Evolutionary conservation across 441 rosid genomes (phyloP).

Genomic region (Manihot esculenta): DNA sequence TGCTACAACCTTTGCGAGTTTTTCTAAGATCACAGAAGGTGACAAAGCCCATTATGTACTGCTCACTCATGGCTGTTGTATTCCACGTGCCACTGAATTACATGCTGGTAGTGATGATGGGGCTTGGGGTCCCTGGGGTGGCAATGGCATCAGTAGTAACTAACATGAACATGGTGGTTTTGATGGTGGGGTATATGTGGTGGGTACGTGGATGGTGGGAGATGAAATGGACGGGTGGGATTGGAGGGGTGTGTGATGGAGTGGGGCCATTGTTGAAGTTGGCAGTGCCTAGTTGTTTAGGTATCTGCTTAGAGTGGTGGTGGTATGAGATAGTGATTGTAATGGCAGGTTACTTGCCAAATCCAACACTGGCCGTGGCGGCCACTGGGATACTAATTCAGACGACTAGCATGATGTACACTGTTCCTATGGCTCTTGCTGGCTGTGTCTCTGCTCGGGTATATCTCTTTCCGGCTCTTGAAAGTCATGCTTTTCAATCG

Average conservation of each 20-base stretch:
- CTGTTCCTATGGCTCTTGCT: conserved; percentile 95
- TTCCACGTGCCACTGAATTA: conserved; percentile 90
- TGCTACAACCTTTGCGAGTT: conserved; percentile 80
- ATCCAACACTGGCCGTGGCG: conserved; percentile 82
- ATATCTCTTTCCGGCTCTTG: conserved; percentile 18
- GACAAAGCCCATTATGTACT: conserved; percentile 95
- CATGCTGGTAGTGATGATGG: conserved; percentile 47
- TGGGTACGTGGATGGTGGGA: conserved; percentile 47
- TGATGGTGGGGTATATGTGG: conserved; percentile 82
- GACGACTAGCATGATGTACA: conserved; percentile 98
- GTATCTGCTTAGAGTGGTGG: conserved; percentile 99
- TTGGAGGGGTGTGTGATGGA: conserved; percentile 51
- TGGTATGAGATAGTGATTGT: conserved; percentile 96
- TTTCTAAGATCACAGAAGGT: conserved; percentile 79
- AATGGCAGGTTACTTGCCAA: conserved; percentile 79
- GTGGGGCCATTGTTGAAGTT: conserved; percentile 65
- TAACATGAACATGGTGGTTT: conserved; percentile 70
- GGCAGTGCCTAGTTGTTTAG: conserved; percentile 91
- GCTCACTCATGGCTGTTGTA: conserved; percentile 63
- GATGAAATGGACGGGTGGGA: conserved; percentile 44
- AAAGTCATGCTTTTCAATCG: conserved; percentile 22
- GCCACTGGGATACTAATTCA: conserved; percentile 94
- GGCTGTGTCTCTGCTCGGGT: conserved; percentile 99
- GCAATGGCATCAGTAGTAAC: conserved; percentile 90
- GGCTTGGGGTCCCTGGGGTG: conserved; percentile 80